A percentile compares a stretch with the other conserved stretches of the same genome.
Conservation (phyloP, 768 basidiomycete genomes). For the Phanerodontia chrysosporium region DNA sequence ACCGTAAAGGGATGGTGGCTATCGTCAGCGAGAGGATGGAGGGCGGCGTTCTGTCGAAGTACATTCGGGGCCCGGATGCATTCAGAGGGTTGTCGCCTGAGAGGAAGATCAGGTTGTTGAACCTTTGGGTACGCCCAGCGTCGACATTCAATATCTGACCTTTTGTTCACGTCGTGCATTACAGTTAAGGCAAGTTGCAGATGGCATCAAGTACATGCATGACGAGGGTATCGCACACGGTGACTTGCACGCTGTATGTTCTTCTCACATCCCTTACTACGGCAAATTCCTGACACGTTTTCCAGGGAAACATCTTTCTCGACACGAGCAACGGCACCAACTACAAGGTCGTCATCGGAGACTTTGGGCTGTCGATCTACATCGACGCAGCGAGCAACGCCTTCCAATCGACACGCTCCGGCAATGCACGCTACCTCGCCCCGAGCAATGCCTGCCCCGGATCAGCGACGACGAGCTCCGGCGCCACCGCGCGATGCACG, state of each 20-base stretch:
- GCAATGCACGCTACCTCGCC: background rate
- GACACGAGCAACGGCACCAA: background rate
- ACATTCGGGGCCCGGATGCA: too few species aligned
- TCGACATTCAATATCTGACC: too few species aligned
- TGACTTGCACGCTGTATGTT: background rate
- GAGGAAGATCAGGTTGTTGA: too few species aligned
- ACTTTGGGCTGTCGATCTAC: slow-evolving; percentile 4
- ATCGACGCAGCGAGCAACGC: background rate
- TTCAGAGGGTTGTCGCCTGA: background rate
- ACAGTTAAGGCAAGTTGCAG: background rate
- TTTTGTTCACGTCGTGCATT: background rate
- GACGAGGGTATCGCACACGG: slow-evolving; percentile 1
- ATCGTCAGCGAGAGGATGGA: background rate
- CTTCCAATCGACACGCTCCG: background rate
- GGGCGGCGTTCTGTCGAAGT: background rate
- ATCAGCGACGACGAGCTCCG: too few species aligned
- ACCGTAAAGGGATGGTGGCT: background rate
- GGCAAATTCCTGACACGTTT: background rate
- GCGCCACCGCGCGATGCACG: too few species aligned
- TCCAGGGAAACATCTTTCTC: background rate
- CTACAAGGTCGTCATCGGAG: background rate
- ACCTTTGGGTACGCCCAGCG: too few species aligned
- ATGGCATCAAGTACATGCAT: slow-evolving; percentile 4
- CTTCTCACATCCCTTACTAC: background rate
- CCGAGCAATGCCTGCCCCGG: too few species aligned